Conservation (phyloP, 2,329 filamentous ascomycete species). For the Cucurbitaria berberidis region DNA sequence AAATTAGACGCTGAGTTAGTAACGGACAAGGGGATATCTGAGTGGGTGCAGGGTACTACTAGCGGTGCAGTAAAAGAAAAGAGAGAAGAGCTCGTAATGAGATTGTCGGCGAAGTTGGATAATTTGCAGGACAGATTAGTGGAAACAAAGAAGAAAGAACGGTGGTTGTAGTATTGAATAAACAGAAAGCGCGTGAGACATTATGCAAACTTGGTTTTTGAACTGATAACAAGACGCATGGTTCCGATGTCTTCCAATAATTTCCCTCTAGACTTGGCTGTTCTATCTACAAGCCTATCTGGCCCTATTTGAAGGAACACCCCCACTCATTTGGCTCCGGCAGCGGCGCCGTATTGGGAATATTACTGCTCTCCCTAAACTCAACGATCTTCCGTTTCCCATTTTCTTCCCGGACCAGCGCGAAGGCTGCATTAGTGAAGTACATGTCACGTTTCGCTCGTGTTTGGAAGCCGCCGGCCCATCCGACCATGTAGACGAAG, state of each 20-base stretch:
- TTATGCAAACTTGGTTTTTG: too few relatives aligned
- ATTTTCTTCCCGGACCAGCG: conserved; percentile 30
- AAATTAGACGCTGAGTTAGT: conserved; percentile 1
- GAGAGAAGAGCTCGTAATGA: neutral
- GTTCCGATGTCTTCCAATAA: neutral
- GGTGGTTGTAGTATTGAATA: neutral
- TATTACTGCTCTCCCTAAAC: conserved; percentile 42
- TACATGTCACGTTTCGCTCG: conserved; percentile 30
- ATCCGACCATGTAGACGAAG: conserved; percentile 41
- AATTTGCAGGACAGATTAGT: conserved; percentile 4
- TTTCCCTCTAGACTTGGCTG: neutral
- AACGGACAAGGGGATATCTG: neutral
- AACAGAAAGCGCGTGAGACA: too few relatives aligned
- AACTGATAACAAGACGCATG: neutral
- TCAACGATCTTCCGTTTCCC: conserved; percentile 39
- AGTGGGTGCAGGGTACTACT: conserved; percentile 2
- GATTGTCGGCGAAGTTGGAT: conserved; percentile 1
- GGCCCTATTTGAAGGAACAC: conserved; percentile 22
- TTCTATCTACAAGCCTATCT: neutral
- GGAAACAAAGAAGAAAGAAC: neutral
- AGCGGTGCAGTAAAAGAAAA: neutral
- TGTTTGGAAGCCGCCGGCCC: conserved; percentile 38
- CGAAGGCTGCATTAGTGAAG: conserved; percentile 41
- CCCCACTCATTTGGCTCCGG: conserved; percentile 31
- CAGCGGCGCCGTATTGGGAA: conserved; percentile 34